These are phyloP conservation scores for Verticillium albo-atrum DNA, from an alignment of 2,329 filamentous ascomycete species.

Conservation along the genomic window DNA sequence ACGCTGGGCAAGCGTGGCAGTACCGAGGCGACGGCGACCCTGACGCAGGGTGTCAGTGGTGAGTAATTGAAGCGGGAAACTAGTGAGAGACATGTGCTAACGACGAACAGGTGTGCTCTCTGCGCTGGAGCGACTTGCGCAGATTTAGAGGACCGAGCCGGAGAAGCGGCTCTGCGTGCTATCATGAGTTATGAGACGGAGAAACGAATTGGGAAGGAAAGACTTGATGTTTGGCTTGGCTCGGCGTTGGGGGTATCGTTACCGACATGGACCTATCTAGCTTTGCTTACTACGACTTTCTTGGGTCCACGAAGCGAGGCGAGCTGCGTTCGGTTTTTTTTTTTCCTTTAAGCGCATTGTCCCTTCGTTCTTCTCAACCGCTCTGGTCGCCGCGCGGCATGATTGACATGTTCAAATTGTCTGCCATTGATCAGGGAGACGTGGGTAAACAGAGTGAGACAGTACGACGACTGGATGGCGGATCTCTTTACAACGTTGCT, in stretches of 20 bases:
- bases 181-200: not conserved
- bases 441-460: too few species aligned
- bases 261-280: conserved; percentile 10
- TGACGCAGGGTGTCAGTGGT: conserved; percentile 92
- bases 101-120: not conserved
- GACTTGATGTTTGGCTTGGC: not conserved
- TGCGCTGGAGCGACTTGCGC: not conserved
- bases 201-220: not conserved
- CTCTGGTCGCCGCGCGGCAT: too few species aligned
- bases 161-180: not conserved
- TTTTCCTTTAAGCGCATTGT: too few species aligned
- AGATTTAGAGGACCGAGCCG: not conserved
- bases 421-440: too few species aligned
- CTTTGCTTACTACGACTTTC: not conserved
- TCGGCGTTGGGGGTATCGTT: not conserved
- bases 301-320: not conserved
- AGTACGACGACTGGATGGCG: too few species aligned
- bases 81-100: not conserved
- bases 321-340: too few species aligned
- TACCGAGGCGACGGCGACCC: conserved; percentile 78
- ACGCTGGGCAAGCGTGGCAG: conserved; percentile 75
- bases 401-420: too few species aligned
- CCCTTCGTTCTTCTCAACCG: too few species aligned
- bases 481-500: too few species aligned
- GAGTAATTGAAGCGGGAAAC: conserved; percentile 28